These are phyloP conservation scores for Madurella fahalii DNA, from an alignment of 2,329 filamentous ascomycete genomes.

Conservation along the genomic window DNA sequence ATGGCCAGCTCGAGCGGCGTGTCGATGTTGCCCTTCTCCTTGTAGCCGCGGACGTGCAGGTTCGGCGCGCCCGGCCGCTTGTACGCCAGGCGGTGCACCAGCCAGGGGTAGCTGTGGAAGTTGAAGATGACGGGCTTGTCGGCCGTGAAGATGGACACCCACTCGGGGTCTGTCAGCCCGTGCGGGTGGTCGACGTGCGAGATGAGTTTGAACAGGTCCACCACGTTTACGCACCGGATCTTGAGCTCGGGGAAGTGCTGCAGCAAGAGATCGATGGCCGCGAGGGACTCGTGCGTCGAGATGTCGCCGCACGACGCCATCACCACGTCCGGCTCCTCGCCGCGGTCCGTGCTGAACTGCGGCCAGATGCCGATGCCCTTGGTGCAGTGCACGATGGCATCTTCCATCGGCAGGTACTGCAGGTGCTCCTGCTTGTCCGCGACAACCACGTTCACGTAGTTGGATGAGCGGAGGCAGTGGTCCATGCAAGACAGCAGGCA, in stretches of 20 bases:
- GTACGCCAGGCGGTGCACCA: constrained; percentile 73
- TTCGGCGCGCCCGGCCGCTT: constrained; percentile 64
- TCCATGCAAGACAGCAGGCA: constrained; percentile 71
- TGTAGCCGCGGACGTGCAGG: constrained; percentile 73
- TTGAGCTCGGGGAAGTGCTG: constrained; percentile 67
- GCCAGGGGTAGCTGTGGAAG: constrained; percentile 80
- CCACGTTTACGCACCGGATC: constrained; percentile 74
- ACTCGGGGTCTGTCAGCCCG: constrained; percentile 63
- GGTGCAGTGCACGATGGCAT: constrained; percentile 69
- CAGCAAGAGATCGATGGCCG: constrained; percentile 70
- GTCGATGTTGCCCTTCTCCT: constrained; percentile 81
- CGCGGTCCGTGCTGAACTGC: constrained; percentile 68
- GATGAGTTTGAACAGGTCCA: constrained; percentile 78
- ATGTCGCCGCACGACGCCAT: constrained; percentile 76
- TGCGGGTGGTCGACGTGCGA: constrained; percentile 67
- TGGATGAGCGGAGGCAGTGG: constrained; percentile 67
- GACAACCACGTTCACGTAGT: constrained; percentile 79
- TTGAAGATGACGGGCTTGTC: constrained; percentile 75
- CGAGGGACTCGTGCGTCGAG: constrained; percentile 68
- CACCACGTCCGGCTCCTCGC: constrained; percentile 65
- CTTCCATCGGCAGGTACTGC: constrained; percentile 70
- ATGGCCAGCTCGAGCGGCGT: constrained; percentile 76
- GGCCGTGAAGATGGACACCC: constrained; percentile 65
- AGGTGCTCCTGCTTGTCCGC: constrained; percentile 77
- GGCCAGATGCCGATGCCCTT: constrained; percentile 78